Percentiles rank a stretch among this genome's conserved stretches.
Conservation (phyloP, 2,329 filamentous ascomycete genomes). For the Thermoascus crustaceus region DNA sequence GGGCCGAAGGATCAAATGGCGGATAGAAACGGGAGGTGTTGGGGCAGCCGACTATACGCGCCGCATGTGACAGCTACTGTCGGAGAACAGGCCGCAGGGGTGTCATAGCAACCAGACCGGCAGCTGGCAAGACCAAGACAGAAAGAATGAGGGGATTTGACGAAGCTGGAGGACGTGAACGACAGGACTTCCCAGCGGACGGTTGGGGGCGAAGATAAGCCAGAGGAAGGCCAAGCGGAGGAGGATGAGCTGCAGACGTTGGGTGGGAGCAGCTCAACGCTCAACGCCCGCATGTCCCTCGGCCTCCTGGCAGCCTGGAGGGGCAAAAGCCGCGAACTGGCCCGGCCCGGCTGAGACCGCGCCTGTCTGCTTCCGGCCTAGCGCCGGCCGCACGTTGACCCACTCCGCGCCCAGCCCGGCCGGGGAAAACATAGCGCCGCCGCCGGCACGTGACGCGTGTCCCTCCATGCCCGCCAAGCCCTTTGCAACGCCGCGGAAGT, state of each 20-base stretch:
- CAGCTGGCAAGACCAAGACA: neutral
- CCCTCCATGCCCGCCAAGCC: constrained; percentile 2
- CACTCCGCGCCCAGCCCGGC: neutral
- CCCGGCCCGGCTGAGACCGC: neutral
- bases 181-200: neutral
- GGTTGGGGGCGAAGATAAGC: neutral
- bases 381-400: neutral
- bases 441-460: neutral
- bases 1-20: neutral
- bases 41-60: constrained; percentile 1
- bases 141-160: neutral
- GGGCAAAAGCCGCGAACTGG: neutral
- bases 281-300: neutral
- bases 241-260: neutral
- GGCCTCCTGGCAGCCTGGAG: neutral
- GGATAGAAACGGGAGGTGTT: neutral
- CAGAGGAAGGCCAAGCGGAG: too few species aligned
- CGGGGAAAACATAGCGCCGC: neutral
- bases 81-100: constrained; percentile 1
- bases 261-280: neutral
- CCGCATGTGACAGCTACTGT: neutral
- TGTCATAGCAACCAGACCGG: too few species aligned
- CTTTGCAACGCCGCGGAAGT: neutral
- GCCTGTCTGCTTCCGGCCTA: neutral
- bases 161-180: neutral